Conservation (phyloP, 805 yeast genomes). For the Ogataea methylovora region DNA sequence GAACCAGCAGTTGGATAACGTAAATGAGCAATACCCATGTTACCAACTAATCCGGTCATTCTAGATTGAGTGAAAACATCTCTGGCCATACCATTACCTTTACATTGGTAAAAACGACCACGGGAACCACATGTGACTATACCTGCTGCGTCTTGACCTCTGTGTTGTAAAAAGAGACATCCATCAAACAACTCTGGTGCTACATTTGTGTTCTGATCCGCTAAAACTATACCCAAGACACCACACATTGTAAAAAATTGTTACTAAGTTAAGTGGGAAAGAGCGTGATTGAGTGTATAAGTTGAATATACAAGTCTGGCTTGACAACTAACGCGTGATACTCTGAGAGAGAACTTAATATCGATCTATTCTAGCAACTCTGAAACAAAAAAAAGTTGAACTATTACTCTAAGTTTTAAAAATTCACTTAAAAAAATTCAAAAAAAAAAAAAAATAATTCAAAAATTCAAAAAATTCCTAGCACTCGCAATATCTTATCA, state of each 20-base stretch:
- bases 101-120: conserved; percentile 93
- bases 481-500: too few relatives aligned
- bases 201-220: conserved; percentile 64
- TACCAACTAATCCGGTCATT: conserved; percentile 74
- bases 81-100: conserved; percentile 98
- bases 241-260: conserved; percentile 69
- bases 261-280: too few relatives aligned
- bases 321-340: too few relatives aligned
- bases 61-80: conserved; percentile 89
- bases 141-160: conserved; percentile 99
- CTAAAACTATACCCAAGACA: conserved; percentile 77
- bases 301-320: too few relatives aligned
- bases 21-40: conserved; percentile 92
- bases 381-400: too few relatives aligned
- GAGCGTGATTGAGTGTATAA: too few relatives aligned
- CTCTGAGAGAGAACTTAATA: too few relatives aligned
- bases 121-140: conserved; percentile 91
- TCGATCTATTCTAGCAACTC: too few relatives aligned
- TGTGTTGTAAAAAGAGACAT: conserved; percentile 84
- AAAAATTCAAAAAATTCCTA: too few relatives aligned
- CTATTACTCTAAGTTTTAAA: too few relatives aligned
- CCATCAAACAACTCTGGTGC: conserved; percentile 93
- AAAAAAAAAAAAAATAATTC: too few relatives aligned
- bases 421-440: too few relatives aligned
- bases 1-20: conserved; percentile 98